Evolutionary conservation across 176 grass and related monocot species (phyloP).

Genomic region (Eleusine indica): DNA sequence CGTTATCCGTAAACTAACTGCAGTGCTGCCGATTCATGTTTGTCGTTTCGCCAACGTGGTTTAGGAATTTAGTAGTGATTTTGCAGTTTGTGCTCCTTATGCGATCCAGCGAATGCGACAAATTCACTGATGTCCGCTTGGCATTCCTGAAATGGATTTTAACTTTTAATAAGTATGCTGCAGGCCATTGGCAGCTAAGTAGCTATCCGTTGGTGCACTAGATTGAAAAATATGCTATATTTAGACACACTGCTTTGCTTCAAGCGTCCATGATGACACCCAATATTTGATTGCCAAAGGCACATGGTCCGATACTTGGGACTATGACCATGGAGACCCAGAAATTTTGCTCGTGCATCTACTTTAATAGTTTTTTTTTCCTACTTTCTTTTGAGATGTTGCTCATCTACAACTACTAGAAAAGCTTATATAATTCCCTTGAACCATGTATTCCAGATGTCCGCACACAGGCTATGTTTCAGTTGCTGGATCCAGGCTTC

Average conservation of each 20-base stretch:
- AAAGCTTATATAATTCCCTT: constrained; percentile 22
- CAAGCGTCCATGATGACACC: neutral
- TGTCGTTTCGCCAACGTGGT: neutral
- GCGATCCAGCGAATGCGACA: neutral
- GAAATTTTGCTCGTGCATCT: constrained; percentile 20
- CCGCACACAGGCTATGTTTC: constrained; percentile 93
- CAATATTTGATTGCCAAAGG: neutral
- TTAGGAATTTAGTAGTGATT: neutral
- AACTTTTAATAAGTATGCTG: neutral
- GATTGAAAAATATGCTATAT: constrained; percentile 16
- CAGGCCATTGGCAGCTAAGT: neutral
- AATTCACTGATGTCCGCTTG: neutral
- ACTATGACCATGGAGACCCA: neutral
- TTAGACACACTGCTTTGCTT: constrained; percentile 34
- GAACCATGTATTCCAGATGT: constrained; percentile 71
- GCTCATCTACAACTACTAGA: neutral
- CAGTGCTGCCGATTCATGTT: neutral
- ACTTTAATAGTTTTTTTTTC: constrained; percentile 13
- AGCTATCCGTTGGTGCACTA: constrained; percentile 4
- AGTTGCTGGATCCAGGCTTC: constrained; percentile 83
- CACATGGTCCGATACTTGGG: neutral
- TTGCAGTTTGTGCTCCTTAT: neutral
- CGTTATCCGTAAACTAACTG: neutral
- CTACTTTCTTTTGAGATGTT: constrained; percentile 22
- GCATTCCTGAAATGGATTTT: constrained; percentile 27